Base-by-base conservation (phyloP, 768 basidiomycete species). In the Amanita thiersii region DNA sequence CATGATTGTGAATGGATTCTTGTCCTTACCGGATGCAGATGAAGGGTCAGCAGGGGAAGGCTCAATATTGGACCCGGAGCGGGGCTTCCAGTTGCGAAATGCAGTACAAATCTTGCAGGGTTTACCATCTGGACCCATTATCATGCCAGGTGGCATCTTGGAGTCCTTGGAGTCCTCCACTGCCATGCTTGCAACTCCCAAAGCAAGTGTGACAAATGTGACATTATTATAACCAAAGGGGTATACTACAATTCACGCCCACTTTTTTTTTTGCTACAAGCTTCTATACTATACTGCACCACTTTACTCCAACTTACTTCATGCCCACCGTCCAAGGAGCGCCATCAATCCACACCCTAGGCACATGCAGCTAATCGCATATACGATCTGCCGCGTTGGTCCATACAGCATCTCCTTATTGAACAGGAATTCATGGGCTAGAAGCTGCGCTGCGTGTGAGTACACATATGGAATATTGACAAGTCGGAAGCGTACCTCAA, bases 351-450 rank as follows among this genome's bases (percentile, higher is more conserved):
- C 90, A 18, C 80, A 81, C 7, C 93, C 93, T 6, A 81, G 45
- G n/a, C 83, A 49, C 81, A 96, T 89, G 50, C 77, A 81, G n/a
- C 62, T 59, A 46, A 90, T 47, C 5, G 87, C 80, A 48, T 86
- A 94, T 0, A 69, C 60, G n/a, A 94, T 61, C 52, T 78, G 77
- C 19, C 59, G 52, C 40, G 75, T 77, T 4, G 79, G 77, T 3
- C 73, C 74, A n/a, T 75, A 68, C 58, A 82, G 77, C 82, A 92
- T 88, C 44, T 87, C 76, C 45, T 80, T 77, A 66, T 79, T 91
- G 64, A 94, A 91, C 29, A 98, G 55, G 62, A 98, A 96, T 54
- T 97, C 94, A 56, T 96, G 93, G 1, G 90, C 94, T 33, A 98
- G 71, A 0, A 96, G 72, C 81, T 85, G 47, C n/a, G 24, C 28